Evolutionary conservation across 495 filamentous ascomycete species (phyloP), one percentile per base, ranked within the genome.

Genomic region (Penicillium riverlandense): DNA sequence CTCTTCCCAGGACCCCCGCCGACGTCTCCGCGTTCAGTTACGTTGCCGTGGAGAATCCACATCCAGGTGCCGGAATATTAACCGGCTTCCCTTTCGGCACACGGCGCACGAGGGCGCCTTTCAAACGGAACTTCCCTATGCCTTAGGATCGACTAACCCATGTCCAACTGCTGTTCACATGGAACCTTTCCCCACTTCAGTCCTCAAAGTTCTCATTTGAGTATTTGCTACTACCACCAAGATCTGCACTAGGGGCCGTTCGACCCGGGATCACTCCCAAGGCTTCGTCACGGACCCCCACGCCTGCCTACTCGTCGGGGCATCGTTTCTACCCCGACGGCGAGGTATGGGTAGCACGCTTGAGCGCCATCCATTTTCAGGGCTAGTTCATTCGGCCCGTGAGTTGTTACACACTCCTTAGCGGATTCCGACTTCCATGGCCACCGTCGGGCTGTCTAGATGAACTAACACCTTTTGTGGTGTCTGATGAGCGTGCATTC

Each of bases 151-250:
- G 74, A 78, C 76, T 81, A 74, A 82, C 74, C 70, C 73, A 72
- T 77, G 77, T 79, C 73, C 72, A 80, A 81, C 74, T 77, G 73
- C 75, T 81, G 71, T 80, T 82, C 69, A 77, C 74, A 79, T 70
- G 67, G 72, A 82, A 80, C 78, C 73, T 79, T 82, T 81, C 75
- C 72, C 74, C 72, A 81, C 76, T 80, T 82, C 74, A 79, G 76
- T 80, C 76, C 71, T 80, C 76, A 77, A 81, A 80, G 74, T 78
- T 82, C 74, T 80, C 70, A 80, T 82, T 82, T 79, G 77, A 81
- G 71, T 82, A 82, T 82, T 82, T 83, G 74, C 76, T 82, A 83
- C 74, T 82, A 77, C 75, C 69, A 83, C 78, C 76, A 80, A 82
- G 77, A 82, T 78, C 79, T 80, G 74, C 75, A 83, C 76, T 79